A percentile compares a stretch with the other conserved stretches of the same genome.
These are phyloP conservation scores for Pisolithus thermaeus DNA, from an alignment of 1,284 basidiomycete genomes.

Conservation along the genomic window DNA sequence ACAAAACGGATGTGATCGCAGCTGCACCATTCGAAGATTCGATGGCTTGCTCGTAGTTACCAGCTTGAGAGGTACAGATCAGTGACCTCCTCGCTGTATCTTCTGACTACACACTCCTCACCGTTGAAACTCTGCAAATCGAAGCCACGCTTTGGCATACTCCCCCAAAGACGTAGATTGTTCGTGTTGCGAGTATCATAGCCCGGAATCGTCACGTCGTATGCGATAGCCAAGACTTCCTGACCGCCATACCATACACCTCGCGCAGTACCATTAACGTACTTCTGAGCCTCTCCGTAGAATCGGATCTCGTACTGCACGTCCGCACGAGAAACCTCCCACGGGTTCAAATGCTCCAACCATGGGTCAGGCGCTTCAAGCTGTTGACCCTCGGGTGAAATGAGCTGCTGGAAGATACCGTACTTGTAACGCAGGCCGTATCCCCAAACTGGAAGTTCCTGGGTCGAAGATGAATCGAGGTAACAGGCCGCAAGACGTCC, in stretches of 20 bases:
- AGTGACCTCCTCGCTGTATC: not conserved
- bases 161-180: constrained; percentile 76
- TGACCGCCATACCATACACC: constrained; percentile 85
- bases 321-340: constrained; percentile 86
- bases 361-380: constrained; percentile 92
- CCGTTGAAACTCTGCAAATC: constrained; percentile 91
- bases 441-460: constrained; percentile 83
- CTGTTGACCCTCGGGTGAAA: constrained; percentile 77
- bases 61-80: constrained; percentile 43
- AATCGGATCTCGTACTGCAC: constrained; percentile 80
- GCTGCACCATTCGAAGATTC: constrained; percentile 82
- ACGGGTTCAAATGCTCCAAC: constrained; percentile 82
- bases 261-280: constrained; percentile 53
- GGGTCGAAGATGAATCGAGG: constrained; percentile 77
- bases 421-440: constrained; percentile 87
- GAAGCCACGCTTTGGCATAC: constrained; percentile 87
- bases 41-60: constrained; percentile 85
- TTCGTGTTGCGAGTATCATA: constrained; percentile 75
- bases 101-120: constrained; percentile 23
- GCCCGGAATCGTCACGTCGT: constrained; percentile 89
- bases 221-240: constrained; percentile 86
- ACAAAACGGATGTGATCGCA: constrained; percentile 87
- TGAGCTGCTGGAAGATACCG: constrained; percentile 93
- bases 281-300: constrained; percentile 74
- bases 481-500: constrained; percentile 93